Conservation (phyloP, 2,329 filamentous ascomycete species). For the Penicillium rolfsii region DNA sequence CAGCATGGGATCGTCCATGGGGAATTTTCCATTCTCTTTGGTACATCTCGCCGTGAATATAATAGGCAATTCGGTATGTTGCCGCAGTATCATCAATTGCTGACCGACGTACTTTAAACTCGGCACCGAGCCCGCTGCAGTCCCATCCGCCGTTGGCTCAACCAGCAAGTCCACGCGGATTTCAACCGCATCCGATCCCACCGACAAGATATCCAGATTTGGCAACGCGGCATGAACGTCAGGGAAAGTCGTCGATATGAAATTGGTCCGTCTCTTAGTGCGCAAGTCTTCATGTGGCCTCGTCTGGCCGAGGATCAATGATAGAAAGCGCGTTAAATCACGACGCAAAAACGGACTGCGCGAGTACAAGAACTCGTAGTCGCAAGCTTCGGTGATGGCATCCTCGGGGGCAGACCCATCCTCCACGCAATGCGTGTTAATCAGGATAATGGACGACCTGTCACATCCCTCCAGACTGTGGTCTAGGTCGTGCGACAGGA, state of each 20-base stretch:
- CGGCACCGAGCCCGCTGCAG: conserved; percentile 65
- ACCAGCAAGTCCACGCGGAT: conserved; percentile 79
- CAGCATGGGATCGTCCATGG: conserved; percentile 75
- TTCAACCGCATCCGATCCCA: conserved; percentile 84
- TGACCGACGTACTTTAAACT: conserved; percentile 83
- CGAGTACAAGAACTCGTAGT: conserved; percentile 87
- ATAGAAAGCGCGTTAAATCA: conserved; percentile 77
- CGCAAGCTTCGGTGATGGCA: conserved; percentile 68
- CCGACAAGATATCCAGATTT: conserved; percentile 83
- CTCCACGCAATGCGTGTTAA: conserved; percentile 77
- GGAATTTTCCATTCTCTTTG: conserved; percentile 79
- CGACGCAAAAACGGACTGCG: conserved; percentile 71
- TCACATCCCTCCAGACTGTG: conserved; percentile 62
- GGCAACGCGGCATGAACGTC: conserved; percentile 81
- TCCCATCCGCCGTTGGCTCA: conserved; percentile 67
- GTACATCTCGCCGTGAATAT: conserved; percentile 86
- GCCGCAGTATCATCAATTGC: conserved; percentile 80
- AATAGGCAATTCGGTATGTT: conserved; percentile 84
- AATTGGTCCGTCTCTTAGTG: conserved; percentile 74
- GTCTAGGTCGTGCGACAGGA: conserved; percentile 61
- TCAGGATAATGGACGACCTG: conserved; percentile 63
- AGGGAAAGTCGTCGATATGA: conserved; percentile 86
- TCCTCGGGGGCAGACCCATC: conserved; percentile 70
- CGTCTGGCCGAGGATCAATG: conserved; percentile 77
- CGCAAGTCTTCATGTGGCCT: conserved; percentile 73